These are phyloP conservation scores for Avicennia marina DNA, from an alignment of 257 asterid species.

Conservation along the genomic window DNA sequence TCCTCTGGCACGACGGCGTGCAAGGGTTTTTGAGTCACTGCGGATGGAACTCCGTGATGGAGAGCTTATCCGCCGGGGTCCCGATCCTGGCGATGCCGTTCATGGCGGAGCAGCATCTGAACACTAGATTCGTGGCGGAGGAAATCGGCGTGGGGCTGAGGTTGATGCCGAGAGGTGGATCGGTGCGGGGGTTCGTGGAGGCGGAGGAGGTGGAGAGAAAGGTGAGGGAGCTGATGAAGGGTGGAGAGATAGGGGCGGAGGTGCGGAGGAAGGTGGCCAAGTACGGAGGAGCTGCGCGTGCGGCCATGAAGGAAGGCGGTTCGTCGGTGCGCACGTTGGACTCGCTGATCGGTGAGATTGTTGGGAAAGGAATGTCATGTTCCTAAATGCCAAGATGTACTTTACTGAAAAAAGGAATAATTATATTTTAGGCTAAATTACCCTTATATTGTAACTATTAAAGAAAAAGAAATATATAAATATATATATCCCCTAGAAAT, in stretches of 20 bases:
- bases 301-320: constrained; percentile 41
- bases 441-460: too few species aligned
- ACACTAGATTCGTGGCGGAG: constrained; percentile 53
- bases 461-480: too few species aligned
- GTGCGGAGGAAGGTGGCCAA: constrained; percentile 41
- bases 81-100: constrained; percentile 65
- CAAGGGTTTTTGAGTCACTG: constrained; percentile 69
- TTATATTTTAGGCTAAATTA: too few species aligned
- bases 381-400: too few species aligned
- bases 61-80: constrained; percentile 46
- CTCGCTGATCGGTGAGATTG: too few species aligned
- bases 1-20: constrained; percentile 39
- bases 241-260: constrained; percentile 27
- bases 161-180: constrained; percentile 35
- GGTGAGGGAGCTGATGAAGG: constrained; percentile 47
- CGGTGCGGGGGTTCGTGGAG: constrained; percentile 44
- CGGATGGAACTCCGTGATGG: constrained; percentile 78
- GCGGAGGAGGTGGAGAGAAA: constrained; percentile 48
- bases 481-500: too few species aligned
- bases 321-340: constrained; percentile 42
- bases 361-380: too few species aligned
- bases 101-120: constrained; percentile 73
- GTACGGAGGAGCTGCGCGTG: constrained; percentile 26
- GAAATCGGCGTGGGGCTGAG: constrained; percentile 48
- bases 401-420: too few species aligned